Evolutionary conservation across 768 basidiomycete genomes (phyloP).

Genomic region (Mycena pura): DNA sequence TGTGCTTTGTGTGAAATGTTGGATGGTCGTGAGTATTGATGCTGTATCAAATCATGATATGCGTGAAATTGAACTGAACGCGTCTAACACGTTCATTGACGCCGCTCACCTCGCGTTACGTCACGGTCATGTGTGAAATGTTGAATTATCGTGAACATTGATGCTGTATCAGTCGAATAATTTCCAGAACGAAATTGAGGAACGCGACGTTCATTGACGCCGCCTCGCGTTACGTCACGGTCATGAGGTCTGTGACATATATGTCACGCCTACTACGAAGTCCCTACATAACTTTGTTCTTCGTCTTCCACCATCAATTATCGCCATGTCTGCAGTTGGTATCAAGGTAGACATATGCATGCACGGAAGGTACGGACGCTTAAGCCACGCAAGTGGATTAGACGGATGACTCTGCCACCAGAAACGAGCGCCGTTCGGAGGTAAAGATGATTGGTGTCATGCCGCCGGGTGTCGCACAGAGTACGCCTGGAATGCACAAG

Average conservation of each 20-base stretch:
- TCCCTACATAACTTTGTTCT: no score
- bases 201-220: no score
- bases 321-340: neutral
- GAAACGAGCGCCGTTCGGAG: conserved; percentile 11
- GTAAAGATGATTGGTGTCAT: neutral
- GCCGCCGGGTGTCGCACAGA: neutral
- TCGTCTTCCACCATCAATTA: neutral
- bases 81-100: no score
- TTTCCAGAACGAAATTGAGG: no score
- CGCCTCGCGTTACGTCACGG: no score
- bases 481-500: conserved; percentile 9
- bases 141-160: no score
- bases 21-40: neutral
- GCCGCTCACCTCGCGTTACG: no score
- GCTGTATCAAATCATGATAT: neutral
- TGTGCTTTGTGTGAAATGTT: conserved; percentile 50
- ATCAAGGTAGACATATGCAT: conserved; percentile 8
- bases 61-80: no score
- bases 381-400: neutral
- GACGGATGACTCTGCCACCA: neutral
- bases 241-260: no score
- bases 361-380: neutral
- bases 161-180: no score
- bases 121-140: no score
- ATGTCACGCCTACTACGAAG: no score